These are phyloP conservation scores for Populus alba DNA, from an alignment of 345 rosid species.

Conservation along the genomic window DNA sequence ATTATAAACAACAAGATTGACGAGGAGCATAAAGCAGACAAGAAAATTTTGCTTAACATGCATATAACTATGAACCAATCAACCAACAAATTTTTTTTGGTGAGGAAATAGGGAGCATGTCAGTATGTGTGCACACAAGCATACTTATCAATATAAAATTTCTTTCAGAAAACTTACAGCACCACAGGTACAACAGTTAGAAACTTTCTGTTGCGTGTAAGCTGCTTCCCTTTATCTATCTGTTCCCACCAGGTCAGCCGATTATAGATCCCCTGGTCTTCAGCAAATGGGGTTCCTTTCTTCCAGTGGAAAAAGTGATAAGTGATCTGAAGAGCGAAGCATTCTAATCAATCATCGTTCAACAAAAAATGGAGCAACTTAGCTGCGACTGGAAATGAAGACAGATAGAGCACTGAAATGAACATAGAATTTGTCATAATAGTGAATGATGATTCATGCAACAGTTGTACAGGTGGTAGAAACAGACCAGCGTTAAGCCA, in stretches of 20 bases:
- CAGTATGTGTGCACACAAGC: background rate
- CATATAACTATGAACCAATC: background rate
- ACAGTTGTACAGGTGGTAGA: background rate
- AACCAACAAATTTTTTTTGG: background rate
- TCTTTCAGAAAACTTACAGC: constrained; percentile 53
- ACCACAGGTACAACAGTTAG: constrained; percentile 89
- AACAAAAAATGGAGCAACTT: constrained; percentile 1
- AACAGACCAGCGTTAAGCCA: background rate
- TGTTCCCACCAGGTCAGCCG: constrained; percentile 99
- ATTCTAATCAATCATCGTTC: constrained; percentile 12
- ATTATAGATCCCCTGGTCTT: constrained; percentile 98
- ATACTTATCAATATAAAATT: background rate
- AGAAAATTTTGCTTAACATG: background rate
- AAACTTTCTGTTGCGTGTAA: constrained; percentile 89
- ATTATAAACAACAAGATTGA: background rate
- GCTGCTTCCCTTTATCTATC: constrained; percentile 91
- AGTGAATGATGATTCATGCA: background rate
- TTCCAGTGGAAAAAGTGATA: constrained; percentile 98
- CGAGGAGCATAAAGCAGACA: background rate
- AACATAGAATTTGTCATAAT: background rate
- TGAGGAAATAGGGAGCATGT: background rate
- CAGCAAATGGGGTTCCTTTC: constrained; percentile 97
- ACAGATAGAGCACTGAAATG: background rate
- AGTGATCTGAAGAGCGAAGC: constrained; percentile 54
- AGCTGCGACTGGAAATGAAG: constrained; percentile 4